phyloP scores from a whole-genome alignment of 2,329 filamentous ascomycete species.

The Colletotrichum aenigma region DNA sequence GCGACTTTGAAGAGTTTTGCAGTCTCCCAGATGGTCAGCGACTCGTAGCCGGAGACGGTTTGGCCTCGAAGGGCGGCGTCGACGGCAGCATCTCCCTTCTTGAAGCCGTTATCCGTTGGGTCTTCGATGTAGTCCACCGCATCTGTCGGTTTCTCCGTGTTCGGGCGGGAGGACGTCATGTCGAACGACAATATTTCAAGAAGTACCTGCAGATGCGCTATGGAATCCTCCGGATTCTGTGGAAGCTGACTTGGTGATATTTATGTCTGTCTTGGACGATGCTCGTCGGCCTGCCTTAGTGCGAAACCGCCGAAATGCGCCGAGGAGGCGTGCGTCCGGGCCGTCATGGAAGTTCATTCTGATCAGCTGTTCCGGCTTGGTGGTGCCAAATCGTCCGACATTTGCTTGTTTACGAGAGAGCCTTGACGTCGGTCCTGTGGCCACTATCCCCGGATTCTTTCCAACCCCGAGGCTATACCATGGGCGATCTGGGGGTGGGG shows the following conservation, averaged over 20 bases:
- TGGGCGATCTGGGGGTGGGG: background rate
- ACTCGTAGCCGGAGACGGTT: conserved; percentile 29
- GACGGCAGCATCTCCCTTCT: background rate
- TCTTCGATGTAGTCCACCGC: background rate
- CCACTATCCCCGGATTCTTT: background rate
- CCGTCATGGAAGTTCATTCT: rapidly evolving
- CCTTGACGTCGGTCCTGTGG: background rate
- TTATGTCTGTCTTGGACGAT: background rate
- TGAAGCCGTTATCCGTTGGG: background rate
- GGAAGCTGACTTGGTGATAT: background rate
- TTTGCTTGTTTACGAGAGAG: background rate
- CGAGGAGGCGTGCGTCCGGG: background rate
- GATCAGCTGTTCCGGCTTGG: background rate
- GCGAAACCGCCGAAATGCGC: background rate
- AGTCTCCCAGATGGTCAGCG: conserved; percentile 27
- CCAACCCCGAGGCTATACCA: background rate
- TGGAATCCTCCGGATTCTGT: background rate
- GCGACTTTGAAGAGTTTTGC: conserved; percentile 28
- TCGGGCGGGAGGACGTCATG: background rate
- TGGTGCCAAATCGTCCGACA: background rate
- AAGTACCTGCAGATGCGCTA: background rate
- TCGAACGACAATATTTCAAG: background rate
- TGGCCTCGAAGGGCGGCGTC: conserved; percentile 26
- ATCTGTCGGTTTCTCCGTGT: background rate
- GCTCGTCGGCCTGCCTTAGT: background rate